Evolutionary conservation across 805 yeast species (phyloP).

Genomic region (Candida schatavii): DNA sequence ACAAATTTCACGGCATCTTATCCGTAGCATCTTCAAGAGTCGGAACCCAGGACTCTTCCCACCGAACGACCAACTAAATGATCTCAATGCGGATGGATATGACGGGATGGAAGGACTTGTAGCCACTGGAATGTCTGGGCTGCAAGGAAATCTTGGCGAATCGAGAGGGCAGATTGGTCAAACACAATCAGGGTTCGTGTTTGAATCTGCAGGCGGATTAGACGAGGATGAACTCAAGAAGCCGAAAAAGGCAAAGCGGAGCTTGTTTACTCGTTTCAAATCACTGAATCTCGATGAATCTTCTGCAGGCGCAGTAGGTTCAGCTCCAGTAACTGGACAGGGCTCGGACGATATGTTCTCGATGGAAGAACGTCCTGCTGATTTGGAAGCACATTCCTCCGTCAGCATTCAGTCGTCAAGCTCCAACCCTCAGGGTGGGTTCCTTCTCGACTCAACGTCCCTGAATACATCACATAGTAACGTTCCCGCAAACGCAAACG

Average conservation of each 20-base stretch:
- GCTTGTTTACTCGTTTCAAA: conserved; percentile 40
- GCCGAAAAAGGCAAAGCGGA: conserved; percentile 29
- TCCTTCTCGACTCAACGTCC: conserved; percentile 12
- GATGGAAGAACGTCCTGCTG: not conserved
- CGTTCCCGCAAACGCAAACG: conserved; percentile 10
- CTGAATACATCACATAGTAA: conserved; percentile 15
- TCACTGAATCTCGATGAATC: conserved; percentile 9
- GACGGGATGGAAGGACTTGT: not conserved
- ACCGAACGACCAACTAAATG: not conserved
- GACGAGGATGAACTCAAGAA: conserved; percentile 18
- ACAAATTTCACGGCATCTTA: conserved; percentile 5
- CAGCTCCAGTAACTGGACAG: not conserved
- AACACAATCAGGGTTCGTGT: not conserved
- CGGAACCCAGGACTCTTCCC: conserved; percentile 2
- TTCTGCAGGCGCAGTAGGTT: too few relatives aligned
- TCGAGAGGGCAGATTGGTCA: not conserved
- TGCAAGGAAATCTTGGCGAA: not conserved
- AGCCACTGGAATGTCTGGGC: not conserved
- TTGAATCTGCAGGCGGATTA: not conserved
- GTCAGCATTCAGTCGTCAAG: not conserved
- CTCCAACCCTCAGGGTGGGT: not conserved
- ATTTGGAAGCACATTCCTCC: not conserved
- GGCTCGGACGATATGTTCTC: not conserved
- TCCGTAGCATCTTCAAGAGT: conserved; percentile 16
- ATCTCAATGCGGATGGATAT: not conserved